Base-by-base conservation (phyloP, 139 green algal genomes). In the Picocystis salinarum region DNA sequence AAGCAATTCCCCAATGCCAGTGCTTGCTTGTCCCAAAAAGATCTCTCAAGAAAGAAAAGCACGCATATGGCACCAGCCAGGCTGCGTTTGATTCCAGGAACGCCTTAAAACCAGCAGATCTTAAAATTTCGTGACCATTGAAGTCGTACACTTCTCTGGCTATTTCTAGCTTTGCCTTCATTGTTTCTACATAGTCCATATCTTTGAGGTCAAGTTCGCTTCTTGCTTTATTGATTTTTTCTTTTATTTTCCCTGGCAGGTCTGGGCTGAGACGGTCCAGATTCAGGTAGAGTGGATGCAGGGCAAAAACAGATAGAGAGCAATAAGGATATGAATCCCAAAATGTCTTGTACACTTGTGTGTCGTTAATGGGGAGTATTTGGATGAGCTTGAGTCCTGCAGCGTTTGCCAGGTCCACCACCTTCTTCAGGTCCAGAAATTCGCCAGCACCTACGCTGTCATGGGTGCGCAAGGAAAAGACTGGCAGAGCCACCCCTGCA, bases 251-350 rank as follows among this genome's bases (percentile, higher is more conserved):
- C 9, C 9, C 41, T 12, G 11, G 9, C 19, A 36, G 7, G 6
- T 33, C 15, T 7, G 41, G 7, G 9, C 23, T 20, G 17, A 10
- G 17, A 17, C 17, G 9, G 9, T 73, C 42, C 28, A 87, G 27
- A 9, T 41, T 53, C n/a, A 90, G 48, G 48, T 90, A 90, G 28
- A 88, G 59, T 5, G 86, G 86, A 59, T 96, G 86, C 40, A 96
- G 64, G 12, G 86, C 86, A 58, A 85, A 82, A 6, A 85, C 69
- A 48, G 6, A 28, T 18, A 39, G 41, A 19, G 27, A 61, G 26
- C 57, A 77, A 66, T 97, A 97, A 4, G 87, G 87, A 55, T 97
- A 97, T 7, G 66, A 85, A 67, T 97, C 87, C 64, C 75, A 82
- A 75, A 75, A 96, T 37, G 59, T 87, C 46, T 52, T 48, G 59